These are phyloP conservation scores for Talaromyces sp. DNA, from an alignment of 2,329 filamentous ascomycete genomes.

Conservation along the genomic window DNA sequence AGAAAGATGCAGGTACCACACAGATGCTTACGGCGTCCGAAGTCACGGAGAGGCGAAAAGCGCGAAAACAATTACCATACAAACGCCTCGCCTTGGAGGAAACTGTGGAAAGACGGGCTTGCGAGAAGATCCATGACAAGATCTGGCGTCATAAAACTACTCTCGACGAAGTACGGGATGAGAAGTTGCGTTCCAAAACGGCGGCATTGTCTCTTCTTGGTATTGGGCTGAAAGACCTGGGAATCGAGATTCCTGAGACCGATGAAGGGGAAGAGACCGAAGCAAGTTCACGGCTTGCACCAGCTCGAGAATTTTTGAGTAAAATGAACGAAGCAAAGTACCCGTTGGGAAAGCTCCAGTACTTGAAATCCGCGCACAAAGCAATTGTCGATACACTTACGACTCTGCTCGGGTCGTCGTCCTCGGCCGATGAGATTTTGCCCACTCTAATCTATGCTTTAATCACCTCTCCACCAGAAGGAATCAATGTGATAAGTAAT, in stretches of 20 bases:
- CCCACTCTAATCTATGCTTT: conserved; percentile 95
- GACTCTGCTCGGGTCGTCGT: conserved; percentile 62
- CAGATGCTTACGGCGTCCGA: conserved; percentile 88
- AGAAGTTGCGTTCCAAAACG: conserved; percentile 89
- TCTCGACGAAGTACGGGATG: conserved; percentile 90
- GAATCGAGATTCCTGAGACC: conserved; percentile 64
- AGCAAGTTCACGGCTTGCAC: conserved; percentile 66
- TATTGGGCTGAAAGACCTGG: conserved; percentile 79
- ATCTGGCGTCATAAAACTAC: conserved; percentile 90
- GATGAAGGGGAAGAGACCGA: conserved; percentile 59
- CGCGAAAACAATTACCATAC: conserved; percentile 69
- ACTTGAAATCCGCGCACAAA: conserved; percentile 84
- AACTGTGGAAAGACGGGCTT: conserved; percentile 79
- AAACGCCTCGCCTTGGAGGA: conserved; percentile 79
- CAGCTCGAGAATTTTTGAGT: conserved; percentile 65
- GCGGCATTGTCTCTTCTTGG: conserved; percentile 86
- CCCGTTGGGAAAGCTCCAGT: conserved; percentile 84
- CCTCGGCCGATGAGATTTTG: conserved; percentile 94
- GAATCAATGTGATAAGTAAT: conserved; percentile 87
- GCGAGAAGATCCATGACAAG: conserved; percentile 76
- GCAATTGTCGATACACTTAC: conserved; percentile 84
- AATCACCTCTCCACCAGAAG: conserved; percentile 81
- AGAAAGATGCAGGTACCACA: conserved; percentile 56
- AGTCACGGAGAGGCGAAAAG: conserved; percentile 71
- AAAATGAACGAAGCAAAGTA: conserved; percentile 84